Evolutionary conservation across 768 basidiomycete genomes (phyloP).

Genomic region (Pleurotus sapidus): DNA sequence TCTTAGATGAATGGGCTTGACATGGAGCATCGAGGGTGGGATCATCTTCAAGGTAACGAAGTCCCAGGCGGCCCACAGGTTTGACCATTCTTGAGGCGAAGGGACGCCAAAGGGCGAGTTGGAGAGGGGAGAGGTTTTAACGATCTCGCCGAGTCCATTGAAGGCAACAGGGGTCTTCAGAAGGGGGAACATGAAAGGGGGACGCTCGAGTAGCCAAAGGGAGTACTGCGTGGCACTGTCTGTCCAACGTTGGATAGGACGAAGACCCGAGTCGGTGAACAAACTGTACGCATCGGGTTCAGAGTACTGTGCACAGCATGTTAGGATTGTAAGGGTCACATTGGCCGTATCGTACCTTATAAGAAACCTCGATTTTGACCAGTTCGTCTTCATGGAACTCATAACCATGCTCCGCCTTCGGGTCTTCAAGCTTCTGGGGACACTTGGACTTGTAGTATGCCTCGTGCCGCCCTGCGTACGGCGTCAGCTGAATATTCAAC

Average conservation of each 20-base stretch:
- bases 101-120: conserved; percentile 66
- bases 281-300: conserved; percentile 64
- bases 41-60: conserved; percentile 84
- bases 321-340: neutral
- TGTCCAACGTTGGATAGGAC: conserved; percentile 84
- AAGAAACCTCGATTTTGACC: conserved; percentile 82
- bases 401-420: conserved; percentile 39
- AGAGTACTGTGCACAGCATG: conserved; percentile 59
- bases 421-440: conserved; percentile 55
- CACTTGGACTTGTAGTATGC: conserved; percentile 75
- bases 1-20: conserved; percentile 90
- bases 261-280: conserved; percentile 73
- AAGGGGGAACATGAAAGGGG: conserved; percentile 73
- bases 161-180: conserved; percentile 36
- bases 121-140: conserved; percentile 19
- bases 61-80: conserved; percentile 90
- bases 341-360: conserved; percentile 57
- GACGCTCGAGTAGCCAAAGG: conserved; percentile 89
- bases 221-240: conserved; percentile 73
- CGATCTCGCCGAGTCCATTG: conserved; percentile 17
- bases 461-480: conserved; percentile 69
- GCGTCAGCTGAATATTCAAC: conserved; percentile 2
- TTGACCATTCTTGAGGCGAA: conserved; percentile 72
- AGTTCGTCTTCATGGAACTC: conserved; percentile 69
- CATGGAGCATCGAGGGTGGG: conserved; percentile 76